Evolutionary conservation across 129 eudicot species (phyloP), one percentile per base, ranked within the genome.

Genomic region (Flaveria linearis): DNA sequence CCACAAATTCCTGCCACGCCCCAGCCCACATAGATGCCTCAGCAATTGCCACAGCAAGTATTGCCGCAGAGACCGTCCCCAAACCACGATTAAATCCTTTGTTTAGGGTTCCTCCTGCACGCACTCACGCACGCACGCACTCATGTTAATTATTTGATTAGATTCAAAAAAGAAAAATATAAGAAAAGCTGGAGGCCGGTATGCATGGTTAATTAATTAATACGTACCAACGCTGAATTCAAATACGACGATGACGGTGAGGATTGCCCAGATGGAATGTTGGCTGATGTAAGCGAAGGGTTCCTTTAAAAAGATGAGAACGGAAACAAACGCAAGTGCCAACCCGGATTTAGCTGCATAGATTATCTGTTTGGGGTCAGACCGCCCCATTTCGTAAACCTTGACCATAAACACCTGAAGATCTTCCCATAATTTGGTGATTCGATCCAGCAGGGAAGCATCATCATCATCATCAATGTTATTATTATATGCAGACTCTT

Each of bases 191-290:
- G 50, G 13, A 45, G 12, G 13, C 13, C 13, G 14, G 50, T 45
- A 7, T 45, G 1, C 3, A 28, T 28, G 30, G 30, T 28, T 28
- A 2, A 28, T 28, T 28, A 28, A 9, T 43, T 43, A 20, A 6
- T 45, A 20, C 69, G 16, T 80, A 92, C 98, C 98, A 46, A 93
- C 84, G 88, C 97, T 93, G 75, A 90, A 93, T 69, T 93, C 98
- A 17, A 93, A 93, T 7, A 93, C 98, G 16, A 88, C 98, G 8
- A 93, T 88, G 69, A 91, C 96, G 18, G 98, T 93, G 16, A 93
- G 87, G 56, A 93, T 90, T 2, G 96, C 97, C 98, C 97, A 93
- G 66, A 93, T 84, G 30, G 93, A 87, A 71, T 90, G 66, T 7
- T 84, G 74, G 46, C 83, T 74, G 28, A 93, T 83, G 51, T 81